Percentiles rank a stretch among this genome's conserved stretches.
These are phyloP conservation scores for Dactylellina haptotyla DNA, from an alignment of 2,329 filamentous ascomycete species.

Conservation along the genomic window DNA sequence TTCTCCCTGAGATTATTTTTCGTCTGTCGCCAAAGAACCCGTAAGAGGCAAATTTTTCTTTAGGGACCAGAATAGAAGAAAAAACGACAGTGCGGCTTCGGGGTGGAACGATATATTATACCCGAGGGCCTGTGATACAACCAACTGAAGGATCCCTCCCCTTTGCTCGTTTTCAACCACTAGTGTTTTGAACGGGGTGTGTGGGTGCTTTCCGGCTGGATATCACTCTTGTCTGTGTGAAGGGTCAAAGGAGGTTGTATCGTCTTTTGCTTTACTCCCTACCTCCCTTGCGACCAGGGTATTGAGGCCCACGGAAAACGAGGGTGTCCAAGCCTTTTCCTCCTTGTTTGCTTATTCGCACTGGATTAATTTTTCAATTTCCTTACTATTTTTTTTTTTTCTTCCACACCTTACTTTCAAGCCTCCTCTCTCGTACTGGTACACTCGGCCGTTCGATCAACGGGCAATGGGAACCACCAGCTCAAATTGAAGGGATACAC, in stretches of 20 bases:
- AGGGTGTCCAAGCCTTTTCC: slow-evolving; percentile 44
- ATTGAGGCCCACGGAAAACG: slow-evolving; percentile 47
- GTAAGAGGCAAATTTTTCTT: slow-evolving; percentile 18
- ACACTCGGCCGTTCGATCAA: slow-evolving; percentile 3
- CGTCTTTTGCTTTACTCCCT: slow-evolving; percentile 35
- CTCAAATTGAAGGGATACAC: slow-evolving; percentile 53
- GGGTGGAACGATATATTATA: slow-evolving; percentile 53
- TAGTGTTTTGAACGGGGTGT: slow-evolving; percentile 50
- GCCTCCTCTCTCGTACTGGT: slow-evolving; percentile 21
- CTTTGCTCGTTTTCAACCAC: slow-evolving; percentile 38
- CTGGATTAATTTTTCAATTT: slow-evolving; percentile 26
- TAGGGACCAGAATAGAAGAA: slow-evolving; percentile 4
- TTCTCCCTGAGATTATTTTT: slow-evolving; percentile 10
- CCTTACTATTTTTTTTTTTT: slow-evolving; percentile 13
- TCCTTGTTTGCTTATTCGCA: slow-evolving; percentile 42
- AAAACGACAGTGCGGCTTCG: slow-evolving; percentile 34
- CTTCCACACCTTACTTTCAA: slow-evolving; percentile 39
- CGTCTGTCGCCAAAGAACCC: slow-evolving; percentile 19
- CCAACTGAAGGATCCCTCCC: slow-evolving; percentile 45
- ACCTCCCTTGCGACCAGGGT: slow-evolving; percentile 43
- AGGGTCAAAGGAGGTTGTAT: slow-evolving; percentile 51
- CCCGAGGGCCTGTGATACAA: slow-evolving; percentile 52
- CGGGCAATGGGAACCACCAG: slow-evolving; percentile 16
- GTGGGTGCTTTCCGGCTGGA: slow-evolving; percentile 51
- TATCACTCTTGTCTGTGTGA: slow-evolving; percentile 47